Evolutionary conservation across 805 yeast genomes (phyloP).

Genomic region (Wickerhamiella siamensis): DNA sequence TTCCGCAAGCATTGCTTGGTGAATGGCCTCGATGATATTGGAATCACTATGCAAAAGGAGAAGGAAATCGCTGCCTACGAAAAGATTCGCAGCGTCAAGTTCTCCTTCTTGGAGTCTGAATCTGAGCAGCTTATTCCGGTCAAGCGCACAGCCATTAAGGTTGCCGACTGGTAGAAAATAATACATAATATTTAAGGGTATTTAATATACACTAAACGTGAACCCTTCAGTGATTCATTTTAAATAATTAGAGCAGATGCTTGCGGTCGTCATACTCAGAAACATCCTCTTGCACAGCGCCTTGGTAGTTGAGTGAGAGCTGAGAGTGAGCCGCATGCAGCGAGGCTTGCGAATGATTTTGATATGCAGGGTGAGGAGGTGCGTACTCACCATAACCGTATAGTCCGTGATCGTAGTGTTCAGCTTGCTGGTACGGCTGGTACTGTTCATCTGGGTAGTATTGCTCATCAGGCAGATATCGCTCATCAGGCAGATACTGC

Average conservation of each 20-base stretch:
- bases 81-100: conserved; percentile 56
- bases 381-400: neutral
- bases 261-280: neutral
- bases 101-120: conserved; percentile 89
- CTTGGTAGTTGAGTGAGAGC: neutral
- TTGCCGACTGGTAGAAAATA: conserved; percentile 3
- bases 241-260: neutral
- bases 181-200: neutral
- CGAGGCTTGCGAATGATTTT: neutral
- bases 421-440: neutral
- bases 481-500: too few relatives aligned
- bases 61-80: conserved; percentile 61
- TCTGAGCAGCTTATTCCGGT: conserved; percentile 24
- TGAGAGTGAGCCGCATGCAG: too few relatives aligned
- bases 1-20: conserved; percentile 91
- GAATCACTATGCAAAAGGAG: conserved; percentile 85
- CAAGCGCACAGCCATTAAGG: neutral
- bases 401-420: neutral
- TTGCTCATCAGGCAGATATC: neutral
- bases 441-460: neutral
- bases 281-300: neutral
- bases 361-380: neutral
- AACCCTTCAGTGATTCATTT: too few relatives aligned
- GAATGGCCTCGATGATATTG: conserved; percentile 94
- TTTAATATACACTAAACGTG: too few relatives aligned